Evolutionary conservation across 768 basidiomycete species (phyloP).

Genomic region (Termitomyces bulborhizus): DNA sequence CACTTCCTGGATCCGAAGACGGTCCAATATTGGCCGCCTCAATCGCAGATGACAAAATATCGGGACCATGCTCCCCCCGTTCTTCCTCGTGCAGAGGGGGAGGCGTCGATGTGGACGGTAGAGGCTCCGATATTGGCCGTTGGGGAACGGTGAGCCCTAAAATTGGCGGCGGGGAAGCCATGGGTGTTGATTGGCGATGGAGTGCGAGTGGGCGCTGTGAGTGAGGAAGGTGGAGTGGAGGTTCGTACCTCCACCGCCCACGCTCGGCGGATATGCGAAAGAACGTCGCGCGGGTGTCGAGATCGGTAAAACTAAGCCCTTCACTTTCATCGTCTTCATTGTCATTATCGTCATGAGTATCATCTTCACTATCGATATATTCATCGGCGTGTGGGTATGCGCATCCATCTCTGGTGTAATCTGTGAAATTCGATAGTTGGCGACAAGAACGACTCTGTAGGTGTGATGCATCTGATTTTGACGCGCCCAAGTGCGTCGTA

Average conservation of each 20-base stretch:
- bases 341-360: conserved; percentile 23
- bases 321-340: conserved; percentile 16
- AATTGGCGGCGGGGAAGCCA: conserved; percentile 24
- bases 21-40: neutral
- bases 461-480: conserved; percentile 12
- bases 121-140: conserved; percentile 32
- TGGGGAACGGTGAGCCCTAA: conserved; percentile 14
- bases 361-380: conserved; percentile 30
- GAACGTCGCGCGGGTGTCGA: conserved; percentile 38
- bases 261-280: conserved; percentile 54
- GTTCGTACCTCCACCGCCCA: conserved; percentile 52
- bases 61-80: neutral
- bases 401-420: neutral
- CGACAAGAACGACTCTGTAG: conserved; percentile 1
- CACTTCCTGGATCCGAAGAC: conserved; percentile 2
- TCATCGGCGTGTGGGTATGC: conserved; percentile 1
- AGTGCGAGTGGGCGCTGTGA: conserved; percentile 17
- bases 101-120: conserved; percentile 5
- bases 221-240: conserved; percentile 17
- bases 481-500: conserved; percentile 28
- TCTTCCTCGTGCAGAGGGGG: conserved; percentile 8
- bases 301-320: conserved; percentile 18
- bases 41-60: conserved; percentile 12
- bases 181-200: conserved; percentile 28
- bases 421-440: neutral